phyloP scores from a whole-genome alignment of 805 yeast genomes.

The Wickerhamomyces alni region DNA sequence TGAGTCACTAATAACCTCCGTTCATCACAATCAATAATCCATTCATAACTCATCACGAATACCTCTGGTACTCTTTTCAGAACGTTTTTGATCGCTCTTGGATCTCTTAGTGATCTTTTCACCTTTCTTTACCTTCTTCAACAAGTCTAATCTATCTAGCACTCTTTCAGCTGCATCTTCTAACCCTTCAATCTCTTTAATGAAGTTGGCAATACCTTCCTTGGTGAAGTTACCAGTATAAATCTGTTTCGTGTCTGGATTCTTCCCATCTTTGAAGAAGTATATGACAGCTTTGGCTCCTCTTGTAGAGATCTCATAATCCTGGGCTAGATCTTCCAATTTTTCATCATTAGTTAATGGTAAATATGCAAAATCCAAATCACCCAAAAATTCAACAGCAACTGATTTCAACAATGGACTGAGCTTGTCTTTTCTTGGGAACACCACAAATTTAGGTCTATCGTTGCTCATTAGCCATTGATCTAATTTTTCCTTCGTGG shows the following conservation, averaged over 20 bases:
- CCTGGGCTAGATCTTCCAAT: constrained; percentile 8
- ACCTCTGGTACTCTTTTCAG: no score
- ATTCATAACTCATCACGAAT: no score
- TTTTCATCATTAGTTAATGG: constrained; percentile 22
- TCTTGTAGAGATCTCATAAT: constrained; percentile 11
- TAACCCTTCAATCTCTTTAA: constrained; percentile 26
- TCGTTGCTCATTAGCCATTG: constrained; percentile 14
- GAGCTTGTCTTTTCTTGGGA: constrained; percentile 43
- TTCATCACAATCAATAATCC: no score
- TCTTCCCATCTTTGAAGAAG: constrained; percentile 4
- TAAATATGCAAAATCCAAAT: constrained; percentile 41
- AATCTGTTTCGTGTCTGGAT: constrained; percentile 12
- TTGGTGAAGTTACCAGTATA: constrained; percentile 30
- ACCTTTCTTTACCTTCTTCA: constrained; percentile 19
- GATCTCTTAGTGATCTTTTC: constrained; percentile 20
- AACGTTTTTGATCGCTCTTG: constrained; percentile 1
- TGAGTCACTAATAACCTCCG: no score
- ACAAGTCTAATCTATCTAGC: constrained; percentile 4
- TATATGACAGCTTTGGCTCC: constrained; percentile 10
- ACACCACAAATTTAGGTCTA: constrained; percentile 40
- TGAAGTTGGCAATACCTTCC: constrained; percentile 24
- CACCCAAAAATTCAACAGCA: constrained; percentile 62
- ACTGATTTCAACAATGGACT: constrained; percentile 57
- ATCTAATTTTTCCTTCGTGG: constrained; percentile 27
- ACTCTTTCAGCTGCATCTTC: constrained; percentile 24